Percentiles rank a stretch among this genome's conserved stretches.
Conservation (phyloP, 345 rosid genomes). For the Tarenaya hassleriana region DNA sequence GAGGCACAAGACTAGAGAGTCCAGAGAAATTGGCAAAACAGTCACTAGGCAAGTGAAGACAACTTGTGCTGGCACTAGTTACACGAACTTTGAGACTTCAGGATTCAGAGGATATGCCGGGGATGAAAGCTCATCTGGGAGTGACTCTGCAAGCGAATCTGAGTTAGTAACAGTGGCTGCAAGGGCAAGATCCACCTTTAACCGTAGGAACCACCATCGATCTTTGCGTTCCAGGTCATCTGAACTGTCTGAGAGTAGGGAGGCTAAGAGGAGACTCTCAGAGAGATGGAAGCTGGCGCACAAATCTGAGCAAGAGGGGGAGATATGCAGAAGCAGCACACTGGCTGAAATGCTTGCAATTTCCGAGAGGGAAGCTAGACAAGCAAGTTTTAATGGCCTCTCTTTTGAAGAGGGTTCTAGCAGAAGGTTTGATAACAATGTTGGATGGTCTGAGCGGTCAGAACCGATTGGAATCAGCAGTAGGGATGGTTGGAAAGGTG, state of each 20-base stretch:
- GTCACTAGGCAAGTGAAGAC: conserved; percentile 61
- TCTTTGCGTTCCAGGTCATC: conserved; percentile 41
- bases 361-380: conserved; percentile 50
- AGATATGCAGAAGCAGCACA: conserved; percentile 54
- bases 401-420: conserved; percentile 30
- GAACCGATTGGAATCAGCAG: conserved; percentile 95
- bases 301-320: conserved; percentile 47
- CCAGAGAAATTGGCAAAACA: conserved; percentile 59
- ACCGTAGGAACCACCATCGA: conserved; percentile 35
- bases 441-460: conserved; percentile 25
- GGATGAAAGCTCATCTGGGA: conserved; percentile 79
- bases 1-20: conserved; percentile 56
- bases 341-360: conserved; percentile 89
- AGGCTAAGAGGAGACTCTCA: conserved; percentile 88
- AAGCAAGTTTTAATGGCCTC: conserved; percentile 34
- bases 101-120: conserved; percentile 63
- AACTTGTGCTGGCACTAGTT: conserved; percentile 27
- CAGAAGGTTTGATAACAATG: conserved; percentile 22
- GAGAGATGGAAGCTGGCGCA: conserved; percentile 93
- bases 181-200: conserved; percentile 38
- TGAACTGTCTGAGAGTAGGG: conserved; percentile 69
- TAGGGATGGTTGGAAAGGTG: conserved; percentile 91
- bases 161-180: conserved; percentile 39
- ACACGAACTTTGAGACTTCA: conserved; percentile 41
- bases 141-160: conserved; percentile 67